These are phyloP conservation scores for Purshia tridentata DNA, from an alignment of 306 rosid genomes.

Conservation along the genomic window DNA sequence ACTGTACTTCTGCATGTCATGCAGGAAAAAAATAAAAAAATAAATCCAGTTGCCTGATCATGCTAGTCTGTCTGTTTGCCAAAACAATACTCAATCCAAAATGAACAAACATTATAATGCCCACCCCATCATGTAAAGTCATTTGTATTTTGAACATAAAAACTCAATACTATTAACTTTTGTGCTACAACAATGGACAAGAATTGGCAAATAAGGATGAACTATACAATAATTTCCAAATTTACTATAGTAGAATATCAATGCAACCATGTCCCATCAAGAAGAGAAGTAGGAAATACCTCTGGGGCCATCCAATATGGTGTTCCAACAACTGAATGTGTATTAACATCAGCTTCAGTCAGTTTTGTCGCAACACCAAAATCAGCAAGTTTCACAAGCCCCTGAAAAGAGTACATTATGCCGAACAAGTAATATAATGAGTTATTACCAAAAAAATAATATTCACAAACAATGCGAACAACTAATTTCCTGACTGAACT, in stretches of 20 bases:
- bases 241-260: too few species aligned
- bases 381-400: constrained; percentile 99
- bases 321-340: constrained; percentile 99
- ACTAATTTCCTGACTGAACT: neutral
- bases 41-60: too few species aligned
- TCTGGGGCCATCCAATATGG: constrained; percentile 99
- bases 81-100: too few species aligned
- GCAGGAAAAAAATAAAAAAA: too few species aligned
- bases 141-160: too few species aligned
- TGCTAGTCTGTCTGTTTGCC: neutral
- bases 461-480: neutral
- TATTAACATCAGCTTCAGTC: constrained; percentile 97
- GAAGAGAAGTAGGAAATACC: constrained; percentile 40
- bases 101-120: too few species aligned
- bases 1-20: neutral
- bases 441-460: neutral
- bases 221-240: too few species aligned
- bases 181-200: too few species aligned
- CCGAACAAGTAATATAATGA: neutral
- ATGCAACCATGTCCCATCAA: too few species aligned
- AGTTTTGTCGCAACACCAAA: constrained; percentile 98
- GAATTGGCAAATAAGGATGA: too few species aligned
- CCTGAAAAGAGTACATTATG: constrained; percentile 47
- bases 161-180: too few species aligned
- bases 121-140: too few species aligned